Evolutionary conservation across 495 filamentous ascomycete genomes (phyloP).

Genomic region (Penicilliopsis zonata): DNA sequence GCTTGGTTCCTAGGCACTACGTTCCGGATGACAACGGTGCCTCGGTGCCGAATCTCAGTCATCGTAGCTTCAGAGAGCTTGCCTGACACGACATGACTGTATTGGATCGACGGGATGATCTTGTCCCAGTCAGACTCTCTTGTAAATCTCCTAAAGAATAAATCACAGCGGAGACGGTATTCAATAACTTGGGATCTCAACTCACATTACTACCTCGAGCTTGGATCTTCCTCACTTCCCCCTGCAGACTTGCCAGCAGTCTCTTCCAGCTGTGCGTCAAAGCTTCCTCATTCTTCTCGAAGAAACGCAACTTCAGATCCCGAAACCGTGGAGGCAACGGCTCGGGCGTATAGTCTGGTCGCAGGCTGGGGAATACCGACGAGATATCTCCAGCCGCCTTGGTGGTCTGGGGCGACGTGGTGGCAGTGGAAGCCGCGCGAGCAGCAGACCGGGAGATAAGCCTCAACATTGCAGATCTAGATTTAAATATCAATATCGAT

Average conservation of each 20-base stretch:
- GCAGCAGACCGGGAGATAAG: constrained; percentile 19
- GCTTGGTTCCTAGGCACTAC: constrained; percentile 50
- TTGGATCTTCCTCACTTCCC: constrained; percentile 32
- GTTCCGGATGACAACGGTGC: constrained; percentile 49
- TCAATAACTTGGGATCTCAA: neutral
- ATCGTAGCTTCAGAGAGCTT: constrained; percentile 30
- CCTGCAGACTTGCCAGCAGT: constrained; percentile 47
- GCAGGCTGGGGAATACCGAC: constrained; percentile 67
- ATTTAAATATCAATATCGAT: no score
- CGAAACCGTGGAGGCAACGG: constrained; percentile 64
- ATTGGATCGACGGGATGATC: constrained; percentile 51
- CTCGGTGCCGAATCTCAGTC: constrained; percentile 48
- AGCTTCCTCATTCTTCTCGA: constrained; percentile 47
- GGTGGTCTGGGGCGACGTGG: constrained; percentile 18
- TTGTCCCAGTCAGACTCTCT: constrained; percentile 8
- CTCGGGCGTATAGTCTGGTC: constrained; percentile 46
- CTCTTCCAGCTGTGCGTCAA: constrained; percentile 58
- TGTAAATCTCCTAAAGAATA: no score
- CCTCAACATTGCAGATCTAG: no score
- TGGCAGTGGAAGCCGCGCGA: constrained; percentile 24
- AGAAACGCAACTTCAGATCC: constrained; percentile 56
- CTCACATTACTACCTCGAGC: constrained; percentile 38
- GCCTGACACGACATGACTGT: constrained; percentile 35
- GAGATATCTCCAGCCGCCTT: constrained; percentile 65
- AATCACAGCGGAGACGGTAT: no score